Evolutionary conservation across 441 rosid species (phyloP), one percentile per base, ranked within the genome.

Genomic region (Sinapis alba): DNA sequence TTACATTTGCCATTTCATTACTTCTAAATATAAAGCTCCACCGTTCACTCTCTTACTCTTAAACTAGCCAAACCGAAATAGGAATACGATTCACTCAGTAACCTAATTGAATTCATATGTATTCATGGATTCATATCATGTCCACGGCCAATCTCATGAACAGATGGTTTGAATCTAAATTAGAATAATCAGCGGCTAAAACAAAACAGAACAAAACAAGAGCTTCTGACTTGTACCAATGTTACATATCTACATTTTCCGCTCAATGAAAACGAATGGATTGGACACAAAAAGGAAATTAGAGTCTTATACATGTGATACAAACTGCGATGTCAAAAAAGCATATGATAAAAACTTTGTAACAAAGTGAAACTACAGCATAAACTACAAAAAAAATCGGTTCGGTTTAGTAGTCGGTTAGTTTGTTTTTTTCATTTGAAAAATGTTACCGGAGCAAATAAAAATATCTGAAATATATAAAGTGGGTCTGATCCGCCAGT

Each of bases 401-500:
- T 50, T 50, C 23, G 54, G 54, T 7, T 47, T 47, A 3, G 21
- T 47, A 47, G 4, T 7, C 21, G 21, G 56, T 50, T 50, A 7
- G 56, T 45, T 45, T 9, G 19, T 18, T 50, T 50, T 16, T 0
- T 16, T 47, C 54, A 47, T 16, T 47, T 43, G 5, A 15, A 47
- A 47, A 50, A 15, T 50, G 54, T 7, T 16, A 50, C 21, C 56
- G 21, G 23, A 50, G 11, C 5, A 50, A 50, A 50, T 18, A 16
- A 47, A 47, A 47, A 47, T 50, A 50, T 16, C 23, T 50, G 56
- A 50, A 50, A 18, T 16, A 50, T 50, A 50, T 50, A 50, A 50
- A 50, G 13, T 50, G 61, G 54, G 62, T 74, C 45, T 50, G 62
- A 62, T 67, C 65, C 23, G 73, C 32, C 6, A 15, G 68, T 67